Conservation (phyloP, 768 basidiomycete genomes). For the Hygrocybe coccinea region DNA sequence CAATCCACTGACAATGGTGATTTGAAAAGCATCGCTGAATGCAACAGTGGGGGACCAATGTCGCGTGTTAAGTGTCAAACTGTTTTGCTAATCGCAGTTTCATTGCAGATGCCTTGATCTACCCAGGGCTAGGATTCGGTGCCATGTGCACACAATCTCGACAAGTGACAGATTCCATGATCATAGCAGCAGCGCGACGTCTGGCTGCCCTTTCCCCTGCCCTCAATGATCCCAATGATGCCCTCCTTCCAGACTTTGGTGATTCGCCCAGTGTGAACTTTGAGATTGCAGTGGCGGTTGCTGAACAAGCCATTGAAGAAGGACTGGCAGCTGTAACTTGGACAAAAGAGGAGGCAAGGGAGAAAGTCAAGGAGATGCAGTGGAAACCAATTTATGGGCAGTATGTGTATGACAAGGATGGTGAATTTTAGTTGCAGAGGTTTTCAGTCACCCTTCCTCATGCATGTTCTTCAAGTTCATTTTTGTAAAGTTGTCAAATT, state of each 20-base stretch:
- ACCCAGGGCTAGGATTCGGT: constrained; percentile 82
- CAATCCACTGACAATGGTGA: neutral
- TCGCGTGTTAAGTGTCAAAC: too few relatives aligned
- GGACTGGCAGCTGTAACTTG: constrained; percentile 58
- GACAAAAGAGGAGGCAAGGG: constrained; percentile 52
- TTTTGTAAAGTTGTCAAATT: too few relatives aligned
- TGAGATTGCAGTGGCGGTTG: constrained; percentile 78
- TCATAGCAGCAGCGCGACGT: constrained; percentile 70
- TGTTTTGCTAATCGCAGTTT: neutral
- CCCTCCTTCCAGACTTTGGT: constrained; percentile 71
- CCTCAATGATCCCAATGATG: constrained; percentile 60
- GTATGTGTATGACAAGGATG: constrained; percentile 59
- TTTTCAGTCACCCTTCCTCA: too few relatives aligned
- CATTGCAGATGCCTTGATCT: constrained; percentile 62
- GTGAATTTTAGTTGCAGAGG: constrained; percentile 26
- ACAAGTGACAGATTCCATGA: constrained; percentile 77
- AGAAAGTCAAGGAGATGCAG: constrained; percentile 43
- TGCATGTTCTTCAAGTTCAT: too few relatives aligned
- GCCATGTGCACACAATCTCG: constrained; percentile 63
- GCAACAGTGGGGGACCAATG: constrained; percentile 47
- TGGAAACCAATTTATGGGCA: constrained; percentile 66
- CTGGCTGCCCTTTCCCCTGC: constrained; percentile 77
- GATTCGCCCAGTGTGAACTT: constrained; percentile 72
- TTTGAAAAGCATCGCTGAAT: constrained; percentile 59
- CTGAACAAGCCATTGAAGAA: constrained; percentile 72